Conservation (phyloP, 371 early-diverging fungal genomes). For the Mucor plumbeus region DNA sequence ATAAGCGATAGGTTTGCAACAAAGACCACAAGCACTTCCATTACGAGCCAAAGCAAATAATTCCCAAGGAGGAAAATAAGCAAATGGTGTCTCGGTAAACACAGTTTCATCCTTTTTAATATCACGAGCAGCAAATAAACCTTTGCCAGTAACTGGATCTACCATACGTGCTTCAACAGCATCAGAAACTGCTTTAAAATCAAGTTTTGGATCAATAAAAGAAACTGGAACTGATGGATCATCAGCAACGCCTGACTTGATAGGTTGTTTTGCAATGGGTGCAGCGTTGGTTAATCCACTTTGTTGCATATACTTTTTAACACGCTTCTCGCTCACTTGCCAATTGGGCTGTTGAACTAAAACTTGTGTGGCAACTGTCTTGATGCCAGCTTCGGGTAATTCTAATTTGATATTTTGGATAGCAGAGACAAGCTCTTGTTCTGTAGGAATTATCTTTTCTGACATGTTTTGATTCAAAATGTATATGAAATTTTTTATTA, state of each 20-base stretch:
- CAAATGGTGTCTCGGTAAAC: constrained; percentile 66
- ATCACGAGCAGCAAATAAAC: constrained; percentile 65
- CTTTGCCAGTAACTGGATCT: constrained; percentile 67
- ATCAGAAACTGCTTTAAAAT: constrained; percentile 46
- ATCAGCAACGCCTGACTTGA: constrained; percentile 56
- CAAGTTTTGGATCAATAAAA: constrained; percentile 62
- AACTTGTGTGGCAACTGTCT: constrained; percentile 55
- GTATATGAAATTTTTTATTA: background rate
- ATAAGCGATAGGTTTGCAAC: constrained; percentile 56
- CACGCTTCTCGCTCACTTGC: constrained; percentile 72
- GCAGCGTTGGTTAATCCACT: constrained; percentile 47
- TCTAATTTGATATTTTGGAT: constrained; percentile 58
- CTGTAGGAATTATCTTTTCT: constrained; percentile 41
- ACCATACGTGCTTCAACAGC: constrained; percentile 58
- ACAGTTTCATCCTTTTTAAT: constrained; percentile 57
- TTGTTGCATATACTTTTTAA: constrained; percentile 66
- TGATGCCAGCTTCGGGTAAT: constrained; percentile 62
- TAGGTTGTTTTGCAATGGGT: constrained; percentile 12
- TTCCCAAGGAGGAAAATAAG: constrained; percentile 72
- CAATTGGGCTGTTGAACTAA: constrained; percentile 55
- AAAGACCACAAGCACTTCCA: constrained; percentile 66
- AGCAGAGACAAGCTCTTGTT: constrained; percentile 42
- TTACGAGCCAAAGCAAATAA: constrained; percentile 48
- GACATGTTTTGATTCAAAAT: constrained; percentile 23
- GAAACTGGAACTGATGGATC: constrained; percentile 69